Conservation (phyloP, 495 filamentous ascomycete species). For the Monascus purpureus region DNA sequence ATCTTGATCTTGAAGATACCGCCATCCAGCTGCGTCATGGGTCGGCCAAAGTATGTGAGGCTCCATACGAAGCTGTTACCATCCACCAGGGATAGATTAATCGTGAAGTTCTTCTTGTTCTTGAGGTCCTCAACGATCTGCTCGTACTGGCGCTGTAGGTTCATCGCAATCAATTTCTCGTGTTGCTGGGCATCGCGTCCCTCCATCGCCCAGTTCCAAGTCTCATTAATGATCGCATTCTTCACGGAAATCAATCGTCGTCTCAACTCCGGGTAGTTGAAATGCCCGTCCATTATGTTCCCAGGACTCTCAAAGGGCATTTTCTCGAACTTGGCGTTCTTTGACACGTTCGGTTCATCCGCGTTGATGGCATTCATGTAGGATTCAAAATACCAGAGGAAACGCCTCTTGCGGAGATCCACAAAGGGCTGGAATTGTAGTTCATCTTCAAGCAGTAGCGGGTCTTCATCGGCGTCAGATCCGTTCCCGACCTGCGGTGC, state of each 20-base stretch:
- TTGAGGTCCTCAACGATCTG: conserved; percentile 66
- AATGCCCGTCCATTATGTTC: conserved; percentile 80
- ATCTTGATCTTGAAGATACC: conserved; percentile 76
- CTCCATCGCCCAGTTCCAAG: conserved; percentile 52
- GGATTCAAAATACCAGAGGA: conserved; percentile 89
- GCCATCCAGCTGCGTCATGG: conserved; percentile 88
- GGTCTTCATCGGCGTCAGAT: conserved; percentile 28
- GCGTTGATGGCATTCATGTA: conserved; percentile 60
- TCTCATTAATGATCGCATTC: conserved; percentile 56
- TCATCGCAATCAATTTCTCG: conserved; percentile 63
- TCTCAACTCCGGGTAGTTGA: conserved; percentile 67
- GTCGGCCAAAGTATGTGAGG: conserved; percentile 74
- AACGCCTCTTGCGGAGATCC: conserved; percentile 81
- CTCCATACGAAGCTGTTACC: conserved; percentile 40
- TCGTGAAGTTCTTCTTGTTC: conserved; percentile 47
- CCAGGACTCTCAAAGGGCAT: conserved; percentile 76
- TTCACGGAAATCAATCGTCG: conserved; percentile 51
- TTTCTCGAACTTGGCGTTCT: conserved; percentile 46
- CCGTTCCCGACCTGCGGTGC: conserved; percentile 37
- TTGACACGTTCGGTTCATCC: conserved; percentile 31
- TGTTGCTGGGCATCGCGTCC: conserved; percentile 48
- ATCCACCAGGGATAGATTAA: conserved; percentile 62
- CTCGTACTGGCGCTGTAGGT: conserved; percentile 69
- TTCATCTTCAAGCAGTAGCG: conserved; percentile 28
- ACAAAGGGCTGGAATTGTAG: conserved; percentile 56